Percentiles rank a stretch among this genome's conserved stretches.
These are phyloP conservation scores for Sonneratia alba DNA, from an alignment of 345 rosid genomes.

Conservation along the genomic window DNA sequence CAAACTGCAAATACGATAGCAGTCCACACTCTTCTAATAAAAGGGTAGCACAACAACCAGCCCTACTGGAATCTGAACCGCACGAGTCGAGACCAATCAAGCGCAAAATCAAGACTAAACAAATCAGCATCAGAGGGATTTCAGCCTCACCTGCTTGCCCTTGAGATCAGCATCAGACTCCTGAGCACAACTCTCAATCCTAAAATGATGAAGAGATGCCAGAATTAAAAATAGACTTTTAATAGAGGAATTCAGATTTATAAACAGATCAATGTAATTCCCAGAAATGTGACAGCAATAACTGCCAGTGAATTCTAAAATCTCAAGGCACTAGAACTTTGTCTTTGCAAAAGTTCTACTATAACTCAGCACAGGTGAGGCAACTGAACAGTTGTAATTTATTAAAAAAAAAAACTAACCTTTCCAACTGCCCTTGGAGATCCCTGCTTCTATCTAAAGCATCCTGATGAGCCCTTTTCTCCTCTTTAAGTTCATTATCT, in stretches of 20 bases:
- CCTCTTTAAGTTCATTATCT: conserved; percentile 60
- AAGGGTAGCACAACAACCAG: neutral
- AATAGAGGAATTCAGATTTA: neutral
- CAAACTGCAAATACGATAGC: neutral
- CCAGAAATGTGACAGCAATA: neutral
- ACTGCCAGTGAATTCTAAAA: neutral
- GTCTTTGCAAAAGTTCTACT: neutral
- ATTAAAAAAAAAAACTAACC: conserved; percentile 28
- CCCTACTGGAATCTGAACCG: neutral
- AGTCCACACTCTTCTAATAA: neutral
- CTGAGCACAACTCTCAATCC: conserved; percentile 31
- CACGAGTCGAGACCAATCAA: too few species aligned
- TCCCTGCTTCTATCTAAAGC: conserved; percentile 65
- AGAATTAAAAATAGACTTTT: conserved; percentile 8
- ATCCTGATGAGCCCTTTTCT: conserved; percentile 48
- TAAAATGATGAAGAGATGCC: conserved; percentile 15
- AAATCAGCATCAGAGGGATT: too few species aligned
- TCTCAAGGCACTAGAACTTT: too few species aligned
- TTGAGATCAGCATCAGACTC: conserved; percentile 48
- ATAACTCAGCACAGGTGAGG: neutral
- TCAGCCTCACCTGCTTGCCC: conserved; percentile 54
- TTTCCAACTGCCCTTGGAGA: conserved; percentile 68
- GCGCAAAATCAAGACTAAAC: neutral
- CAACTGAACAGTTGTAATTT: neutral
- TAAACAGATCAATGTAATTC: neutral